A percentile compares a stretch with the other conserved stretches of the same genome.
phyloP scores from a whole-genome alignment of 371 early-diverging fungal species.

The Mortierella sp. region DNA sequence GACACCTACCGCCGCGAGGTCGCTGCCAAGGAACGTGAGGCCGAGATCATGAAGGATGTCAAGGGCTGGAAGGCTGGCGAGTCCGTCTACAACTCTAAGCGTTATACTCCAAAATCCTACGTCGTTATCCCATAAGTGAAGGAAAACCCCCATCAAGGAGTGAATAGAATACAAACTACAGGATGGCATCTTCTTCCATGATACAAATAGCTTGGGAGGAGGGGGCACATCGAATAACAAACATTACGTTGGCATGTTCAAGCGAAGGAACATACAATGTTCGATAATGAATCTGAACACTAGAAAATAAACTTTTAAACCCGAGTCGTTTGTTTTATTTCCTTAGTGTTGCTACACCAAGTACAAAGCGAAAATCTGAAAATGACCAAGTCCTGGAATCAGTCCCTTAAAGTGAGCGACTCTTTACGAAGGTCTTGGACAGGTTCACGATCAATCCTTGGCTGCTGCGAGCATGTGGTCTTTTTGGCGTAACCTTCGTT shows the following conservation, averaged over 20 bases:
- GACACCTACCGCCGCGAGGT: conserved; percentile 89
- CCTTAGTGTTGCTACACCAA: no score
- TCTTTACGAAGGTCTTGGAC: no score
- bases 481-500: no score
- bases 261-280: conserved; percentile 2
- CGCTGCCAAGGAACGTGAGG: conserved; percentile 83
- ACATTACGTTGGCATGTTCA: not conserved
- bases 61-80: conserved; percentile 85
- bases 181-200: not conserved
- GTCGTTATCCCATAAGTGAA: conserved; percentile 40
- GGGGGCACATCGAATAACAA: not conserved
- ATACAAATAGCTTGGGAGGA: not conserved
- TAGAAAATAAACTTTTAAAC: not conserved
- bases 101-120: conserved; percentile 62
- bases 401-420: no score
- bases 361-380: no score
- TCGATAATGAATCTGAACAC: conserved; percentile 4
- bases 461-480: no score
- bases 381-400: no score
- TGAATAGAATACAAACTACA: not conserved
- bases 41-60: conserved; percentile 90
- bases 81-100: conserved; percentile 89
- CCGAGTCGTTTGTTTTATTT: no score
- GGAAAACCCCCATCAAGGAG: no score
- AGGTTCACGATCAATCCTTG: no score